These are phyloP conservation scores for Plasmodium falciparum DNA, from an alignment of 169 alveolate species.

Conservation along the genomic window DNA sequence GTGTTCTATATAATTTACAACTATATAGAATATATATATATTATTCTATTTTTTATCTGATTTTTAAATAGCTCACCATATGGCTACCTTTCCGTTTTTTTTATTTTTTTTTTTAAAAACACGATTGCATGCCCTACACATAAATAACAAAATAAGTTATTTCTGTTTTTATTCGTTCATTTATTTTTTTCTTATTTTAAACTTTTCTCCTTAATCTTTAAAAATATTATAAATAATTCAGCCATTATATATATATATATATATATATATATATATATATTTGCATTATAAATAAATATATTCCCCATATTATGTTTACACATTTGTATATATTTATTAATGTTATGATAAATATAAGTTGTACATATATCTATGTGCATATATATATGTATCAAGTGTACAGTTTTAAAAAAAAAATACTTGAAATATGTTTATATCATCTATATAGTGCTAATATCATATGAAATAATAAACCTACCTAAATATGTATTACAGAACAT, in stretches of 20 bases:
- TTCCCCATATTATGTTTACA: not conserved
- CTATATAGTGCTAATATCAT: no score
- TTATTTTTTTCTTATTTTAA: slow-evolving; percentile 5
- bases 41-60: no score
- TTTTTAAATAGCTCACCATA: not conserved
- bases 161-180: slow-evolving; percentile 4
- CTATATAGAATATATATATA: no score
- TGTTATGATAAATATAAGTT: no score
- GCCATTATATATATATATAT: slow-evolving; percentile 2
- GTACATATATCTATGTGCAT: no score
- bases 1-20: no score
- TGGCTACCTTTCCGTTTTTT: slow-evolving; percentile 1
- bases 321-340: no score
- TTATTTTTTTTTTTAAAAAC: slow-evolving; percentile 1
- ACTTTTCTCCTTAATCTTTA: not conserved
- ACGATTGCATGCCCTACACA: slow-evolving; percentile 20
- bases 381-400: no score
- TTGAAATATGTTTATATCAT: no score
- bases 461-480: no score
- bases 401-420: no score
- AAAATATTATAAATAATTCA: not conserved
- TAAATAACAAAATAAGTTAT: not conserved
- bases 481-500: no score
- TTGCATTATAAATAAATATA: not conserved
- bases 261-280: not conserved